Base-by-base conservation (phyloP, 148 eudicot genomes). In the Rhododendron kiyosumense region DNA sequence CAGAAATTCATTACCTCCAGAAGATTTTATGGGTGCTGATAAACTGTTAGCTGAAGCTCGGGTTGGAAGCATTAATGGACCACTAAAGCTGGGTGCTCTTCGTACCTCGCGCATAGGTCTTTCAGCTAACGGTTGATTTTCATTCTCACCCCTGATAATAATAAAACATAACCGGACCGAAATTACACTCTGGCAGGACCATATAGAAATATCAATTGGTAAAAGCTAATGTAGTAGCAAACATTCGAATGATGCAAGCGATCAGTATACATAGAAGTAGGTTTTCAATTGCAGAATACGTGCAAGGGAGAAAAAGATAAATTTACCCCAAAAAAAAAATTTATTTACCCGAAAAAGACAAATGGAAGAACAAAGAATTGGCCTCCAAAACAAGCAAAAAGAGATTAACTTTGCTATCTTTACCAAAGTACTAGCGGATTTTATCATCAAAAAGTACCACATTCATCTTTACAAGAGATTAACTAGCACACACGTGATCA, bases 11-110 rank as follows among this genome's bases (percentile, higher is more conserved):
- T 87, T 81, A 97, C 99, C 99, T 92, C 92, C 94, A 41, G 99
- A 94, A 38, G 98, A 90, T 89, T 97, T 97, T 75, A 95, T 95
- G 36, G 99, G 99, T 86, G 99, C 99, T 80, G 99, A 97, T 86
- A 95, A 92, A 91, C 99, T 97, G 88, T 97, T 97, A 83, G 95
- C 98, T 83, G 99, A 95, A 87, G 99, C 98, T 85, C 96, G 95
- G 83, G 88, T 97, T 30, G 98, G 96, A 87, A 97, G 92, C 93
- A 89, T 91, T 87, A 97, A 88, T 26, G 98, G 98, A 86, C 99
- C 99, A 85, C 99, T 97, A 86, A 93, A 91, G 90, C 98, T 94
- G 76, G 99, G 98, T 79, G 90, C 92, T 91, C 87, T 95, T 81
- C 96, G 92, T 38, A 90, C 88, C 73, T 87, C 93, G 43, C 87